Percentiles rank a stretch among this genome's conserved stretches.
phyloP scores from a whole-genome alignment of 306 rosid species.

The Luffa aegyptiaca region DNA sequence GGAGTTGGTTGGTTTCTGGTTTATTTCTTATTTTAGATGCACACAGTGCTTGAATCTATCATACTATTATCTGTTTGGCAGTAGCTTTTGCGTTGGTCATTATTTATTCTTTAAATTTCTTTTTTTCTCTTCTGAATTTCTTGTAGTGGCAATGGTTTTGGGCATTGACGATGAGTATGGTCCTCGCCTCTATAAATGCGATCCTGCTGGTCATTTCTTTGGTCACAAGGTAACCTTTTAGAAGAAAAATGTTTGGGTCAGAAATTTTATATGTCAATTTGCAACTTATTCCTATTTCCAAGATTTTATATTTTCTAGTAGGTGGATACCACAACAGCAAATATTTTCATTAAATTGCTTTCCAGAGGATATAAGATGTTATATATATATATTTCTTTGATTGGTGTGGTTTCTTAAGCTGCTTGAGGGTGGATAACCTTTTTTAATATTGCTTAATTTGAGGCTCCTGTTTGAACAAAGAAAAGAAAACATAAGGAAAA shows the following conservation, averaged over 20 bases:
- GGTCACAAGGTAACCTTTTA: constrained; percentile 74
- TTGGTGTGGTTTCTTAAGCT: not conserved
- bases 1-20: constrained; percentile 70
- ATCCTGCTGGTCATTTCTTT: constrained; percentile 97
- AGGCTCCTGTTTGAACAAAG: not conserved
- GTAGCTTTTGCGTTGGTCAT: constrained; percentile 15
- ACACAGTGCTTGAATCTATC: not conserved
- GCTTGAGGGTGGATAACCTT: not conserved
- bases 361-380: not conserved
- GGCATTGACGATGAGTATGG: constrained; percentile 89
- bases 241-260: not conserved
- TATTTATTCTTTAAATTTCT: not conserved
- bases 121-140: constrained; percentile 14
- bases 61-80: not conserved
- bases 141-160: constrained; percentile 88
- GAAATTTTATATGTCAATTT: not conserved
- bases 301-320: not conserved
- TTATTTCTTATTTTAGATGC: constrained; percentile 1
- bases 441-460: not conserved
- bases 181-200: constrained; percentile 85
- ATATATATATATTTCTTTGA: not conserved
- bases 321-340: not conserved
- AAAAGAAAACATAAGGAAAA: not conserved
- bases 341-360: not conserved
- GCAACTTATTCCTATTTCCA: not conserved